Evolutionary conservation across 2,329 filamentous ascomycete species (phyloP).

Genomic region (Aspergillus bombycis): DNA sequence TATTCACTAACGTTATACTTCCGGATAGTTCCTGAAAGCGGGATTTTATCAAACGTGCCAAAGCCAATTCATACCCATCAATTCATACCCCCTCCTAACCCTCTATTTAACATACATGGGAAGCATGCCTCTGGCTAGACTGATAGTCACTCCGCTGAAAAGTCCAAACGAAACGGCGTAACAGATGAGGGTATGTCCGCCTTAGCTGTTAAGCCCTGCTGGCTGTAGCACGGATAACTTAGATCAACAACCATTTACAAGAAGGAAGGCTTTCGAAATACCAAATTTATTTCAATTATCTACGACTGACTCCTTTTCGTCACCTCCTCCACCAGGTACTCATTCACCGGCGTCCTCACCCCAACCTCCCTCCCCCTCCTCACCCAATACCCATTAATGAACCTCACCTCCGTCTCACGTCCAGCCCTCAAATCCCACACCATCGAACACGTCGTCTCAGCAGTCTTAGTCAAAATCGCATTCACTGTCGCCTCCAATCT

Average conservation of each 20-base stretch:
- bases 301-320: neutral
- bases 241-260: neutral
- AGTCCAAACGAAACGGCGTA: no score
- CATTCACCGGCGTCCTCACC: constrained; percentile 15
- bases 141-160: no score
- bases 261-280: no score
- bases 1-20: no score
- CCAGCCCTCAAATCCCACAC: constrained; percentile 20
- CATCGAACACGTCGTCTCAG: constrained; percentile 21
- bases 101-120: no score
- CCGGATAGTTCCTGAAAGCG: no score
- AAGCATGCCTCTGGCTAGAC: no score
- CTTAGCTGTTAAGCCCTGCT: neutral
- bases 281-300: neutral
- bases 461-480: constrained; percentile 16
- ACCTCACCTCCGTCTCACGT: constrained; percentile 22
- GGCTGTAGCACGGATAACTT: neutral
- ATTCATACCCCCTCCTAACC: no score
- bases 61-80: no score
- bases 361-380: constrained; percentile 13
- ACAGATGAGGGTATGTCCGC: no score
- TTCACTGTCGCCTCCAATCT: constrained; percentile 18
- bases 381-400: constrained; percentile 23
- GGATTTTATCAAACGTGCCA: no score
- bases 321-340: constrained; percentile 10